Conservation (phyloP, 2,329 filamentous ascomycete species). For the Tolypocladium endophyticum region DNA sequence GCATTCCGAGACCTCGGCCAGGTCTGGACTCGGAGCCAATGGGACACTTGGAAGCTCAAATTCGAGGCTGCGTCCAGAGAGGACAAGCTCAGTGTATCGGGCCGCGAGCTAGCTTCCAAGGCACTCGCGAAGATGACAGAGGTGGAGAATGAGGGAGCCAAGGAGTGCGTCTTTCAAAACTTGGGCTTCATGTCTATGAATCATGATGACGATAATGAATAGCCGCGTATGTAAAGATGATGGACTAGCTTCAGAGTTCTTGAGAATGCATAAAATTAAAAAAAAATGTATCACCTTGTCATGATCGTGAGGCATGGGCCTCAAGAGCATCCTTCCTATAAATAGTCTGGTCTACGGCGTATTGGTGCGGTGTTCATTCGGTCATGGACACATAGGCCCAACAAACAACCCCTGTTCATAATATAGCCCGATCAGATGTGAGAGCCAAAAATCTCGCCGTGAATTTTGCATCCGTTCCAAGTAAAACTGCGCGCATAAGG, state of each 20-base stretch:
- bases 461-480: constrained; percentile 13
- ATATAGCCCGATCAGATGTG: constrained; percentile 7
- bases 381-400: not conserved
- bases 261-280: not conserved
- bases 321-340: not conserved
- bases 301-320: not conserved
- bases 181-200: not conserved
- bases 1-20: not conserved
- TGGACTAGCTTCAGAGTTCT: not conserved
- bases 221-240: not conserved
- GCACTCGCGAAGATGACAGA: not conserved
- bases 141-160: not conserved
- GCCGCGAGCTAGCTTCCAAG: not conserved
- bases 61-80: not conserved
- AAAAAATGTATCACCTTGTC: no score
- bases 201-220: not conserved
- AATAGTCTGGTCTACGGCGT: not conserved
- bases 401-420: not conserved
- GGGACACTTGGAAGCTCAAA: not conserved
- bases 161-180: not conserved
- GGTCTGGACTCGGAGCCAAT: not conserved
- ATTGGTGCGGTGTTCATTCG: not conserved
- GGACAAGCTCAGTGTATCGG: not conserved
- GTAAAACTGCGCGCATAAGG: constrained; percentile 18
- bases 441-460: constrained; percentile 20